Evolutionary conservation across 768 basidiomycete genomes (phyloP).

Genomic region (Serendipita indica): DNA sequence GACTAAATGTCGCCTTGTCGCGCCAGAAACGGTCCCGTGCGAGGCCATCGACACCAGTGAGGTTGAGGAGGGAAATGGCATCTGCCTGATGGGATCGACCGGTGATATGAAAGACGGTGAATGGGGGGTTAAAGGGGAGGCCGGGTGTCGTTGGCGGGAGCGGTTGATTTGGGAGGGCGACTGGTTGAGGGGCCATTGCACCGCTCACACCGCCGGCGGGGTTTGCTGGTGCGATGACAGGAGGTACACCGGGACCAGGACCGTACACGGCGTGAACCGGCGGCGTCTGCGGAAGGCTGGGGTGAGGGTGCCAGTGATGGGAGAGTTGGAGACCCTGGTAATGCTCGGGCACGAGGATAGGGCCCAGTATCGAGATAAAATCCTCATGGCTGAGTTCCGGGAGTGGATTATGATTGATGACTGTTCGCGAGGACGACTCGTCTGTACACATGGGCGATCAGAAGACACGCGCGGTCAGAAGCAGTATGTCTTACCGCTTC

Average conservation of each 20-base stretch:
- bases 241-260: conserved; percentile 14
- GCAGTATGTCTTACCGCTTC: conserved; percentile 49
- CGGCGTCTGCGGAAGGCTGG: conserved; percentile 21
- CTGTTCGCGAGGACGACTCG: conserved; percentile 45
- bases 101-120: conserved; percentile 80
- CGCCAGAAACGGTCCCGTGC: conserved; percentile 76
- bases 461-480: neutral
- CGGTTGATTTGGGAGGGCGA: conserved; percentile 26
- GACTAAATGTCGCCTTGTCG: conserved; percentile 63
- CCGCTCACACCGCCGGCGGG: conserved; percentile 25
- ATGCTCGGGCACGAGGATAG: conserved; percentile 71
- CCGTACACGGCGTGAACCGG: conserved; percentile 20
- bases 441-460: conserved; percentile 22
- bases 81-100: conserved; percentile 59
- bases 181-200: conserved; percentile 20
- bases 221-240: conserved; percentile 16
- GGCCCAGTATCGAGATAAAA: conserved; percentile 63
- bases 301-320: conserved; percentile 17
- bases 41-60: conserved; percentile 65
- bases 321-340: conserved; percentile 33
- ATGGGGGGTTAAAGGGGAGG: conserved; percentile 34
- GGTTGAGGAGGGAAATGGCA: conserved; percentile 47
- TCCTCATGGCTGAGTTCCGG: conserved; percentile 81
- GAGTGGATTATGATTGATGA: conserved; percentile 77
- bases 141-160: conserved; percentile 29